Evolutionary conservation across 1,284 basidiomycete species (phyloP), one percentile per base, ranked within the genome.

Genomic region (Cryptococcus sp.): DNA sequence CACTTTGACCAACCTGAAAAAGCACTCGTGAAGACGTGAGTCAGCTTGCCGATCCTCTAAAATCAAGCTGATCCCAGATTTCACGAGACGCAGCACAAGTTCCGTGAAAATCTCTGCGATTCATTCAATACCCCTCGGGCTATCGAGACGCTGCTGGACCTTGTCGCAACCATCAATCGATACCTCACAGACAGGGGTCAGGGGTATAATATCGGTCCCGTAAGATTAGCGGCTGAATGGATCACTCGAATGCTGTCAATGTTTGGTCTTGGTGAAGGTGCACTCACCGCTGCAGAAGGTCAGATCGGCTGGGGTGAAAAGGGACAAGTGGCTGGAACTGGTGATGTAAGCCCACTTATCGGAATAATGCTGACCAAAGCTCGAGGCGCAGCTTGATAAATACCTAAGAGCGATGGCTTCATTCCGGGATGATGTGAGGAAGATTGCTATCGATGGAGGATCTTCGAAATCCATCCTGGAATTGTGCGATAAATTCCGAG

Each of bases 111-210:
- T 0, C 84, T 99, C 51, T 96, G 89, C 76, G 94, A 99, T 74
- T 97, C 92, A 1, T 97, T 98, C 80, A 94, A 98, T 75, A 98
- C 94, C 0, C 90, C 92, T 1, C 80, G 78, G 14, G 94, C 91
- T 0, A 76, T 98, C 42, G 81, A 83, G 60, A 77, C 84, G 49
- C 76, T 98, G 13, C 81, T 89, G 13, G 87, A 93, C 56, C 78
- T 98, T 25, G 84, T 98, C 23, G 87, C 87, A n/a, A 81, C 83
- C 49, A 85, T 88, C 16, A 98, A 98, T 71, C 79, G 91, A 23
- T 98, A 98, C 77, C 85, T 98, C 59, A 68, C 83, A 31, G 46
- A 64, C 34, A 61, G 70, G 25, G 66, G 66, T 58, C 51, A 65
- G 25, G 58, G 67, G 23, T 64, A 64, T 54, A 92, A 97, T 67